Percentiles rank a stretch among this genome's conserved stretches.
Conservation (phyloP, 2,329 filamentous ascomycete species). For the Talaromyces amestolkiae region DNA sequence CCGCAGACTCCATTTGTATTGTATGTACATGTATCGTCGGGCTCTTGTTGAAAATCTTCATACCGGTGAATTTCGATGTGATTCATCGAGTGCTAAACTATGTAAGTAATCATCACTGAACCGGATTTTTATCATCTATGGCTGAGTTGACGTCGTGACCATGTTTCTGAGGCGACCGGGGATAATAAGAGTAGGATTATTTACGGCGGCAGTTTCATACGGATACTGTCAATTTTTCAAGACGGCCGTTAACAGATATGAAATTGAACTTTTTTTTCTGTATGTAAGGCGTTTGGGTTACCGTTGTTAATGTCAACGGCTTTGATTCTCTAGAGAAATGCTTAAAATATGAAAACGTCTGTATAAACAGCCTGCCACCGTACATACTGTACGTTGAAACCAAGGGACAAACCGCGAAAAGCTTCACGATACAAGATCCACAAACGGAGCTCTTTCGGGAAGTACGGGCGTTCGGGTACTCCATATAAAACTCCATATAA, state of each 20-base stretch:
- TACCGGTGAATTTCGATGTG: background rate
- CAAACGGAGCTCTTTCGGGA: background rate
- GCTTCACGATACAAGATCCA: slow-evolving; percentile 2
- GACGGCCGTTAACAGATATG: background rate
- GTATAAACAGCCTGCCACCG: background rate
- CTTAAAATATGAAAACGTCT: background rate
- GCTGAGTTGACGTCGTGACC: background rate
- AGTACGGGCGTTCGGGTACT: slow-evolving; percentile 1
- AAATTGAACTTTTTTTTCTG: background rate
- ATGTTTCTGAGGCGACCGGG: slow-evolving; percentile 2
- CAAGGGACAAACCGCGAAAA: background rate
- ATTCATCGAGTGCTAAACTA: background rate
- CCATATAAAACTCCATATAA: slow-evolving; percentile 1
- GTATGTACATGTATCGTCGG: background rate
- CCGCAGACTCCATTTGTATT: background rate
- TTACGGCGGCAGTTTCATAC: background rate
- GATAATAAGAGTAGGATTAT: background rate
- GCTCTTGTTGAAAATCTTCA: background rate
- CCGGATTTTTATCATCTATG: background rate
- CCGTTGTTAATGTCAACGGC: background rate
- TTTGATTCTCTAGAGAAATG: background rate
- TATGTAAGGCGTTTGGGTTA: background rate
- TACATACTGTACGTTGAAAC: background rate
- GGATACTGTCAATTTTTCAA: background rate
- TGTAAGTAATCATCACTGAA: background rate